A percentile compares a stretch with the other conserved stretches of the same genome.
These are phyloP conservation scores for Prunus davidiana DNA, from an alignment of 306 rosid genomes.

Conservation along the genomic window DNA sequence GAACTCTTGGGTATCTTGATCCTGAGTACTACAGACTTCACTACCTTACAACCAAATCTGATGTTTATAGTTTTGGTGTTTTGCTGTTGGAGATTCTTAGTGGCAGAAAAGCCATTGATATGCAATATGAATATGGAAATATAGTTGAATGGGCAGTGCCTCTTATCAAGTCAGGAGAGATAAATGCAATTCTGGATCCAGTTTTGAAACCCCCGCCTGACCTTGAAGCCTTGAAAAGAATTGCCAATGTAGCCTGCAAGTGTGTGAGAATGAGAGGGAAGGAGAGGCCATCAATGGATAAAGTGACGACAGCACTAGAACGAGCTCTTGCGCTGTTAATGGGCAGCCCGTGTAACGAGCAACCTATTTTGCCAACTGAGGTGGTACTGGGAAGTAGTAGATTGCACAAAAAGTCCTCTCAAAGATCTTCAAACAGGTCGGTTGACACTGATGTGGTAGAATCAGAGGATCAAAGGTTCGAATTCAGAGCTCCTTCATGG, in stretches of 20 bases:
- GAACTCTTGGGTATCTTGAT: constrained; percentile 95
- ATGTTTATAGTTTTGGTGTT: constrained; percentile 93
- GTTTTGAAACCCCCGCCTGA: constrained; percentile 67
- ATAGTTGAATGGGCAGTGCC: constrained; percentile 99
- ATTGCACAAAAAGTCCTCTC: constrained; percentile 85
- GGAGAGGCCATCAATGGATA: constrained; percentile 97
- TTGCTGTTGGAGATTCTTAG: constrained; percentile 79
- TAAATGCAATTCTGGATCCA: constrained; percentile 58
- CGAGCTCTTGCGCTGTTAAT: constrained; percentile 76
- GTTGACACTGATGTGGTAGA: constrained; percentile 70
- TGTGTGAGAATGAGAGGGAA: constrained; percentile 97
- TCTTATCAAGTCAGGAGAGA: constrained; percentile 65
- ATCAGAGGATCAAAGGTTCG: constrained; percentile 72
- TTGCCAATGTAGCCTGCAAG: constrained; percentile 87
- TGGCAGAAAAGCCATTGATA: constrained; percentile 92
- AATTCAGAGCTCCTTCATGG: constrained; percentile 95
- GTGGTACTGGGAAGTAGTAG: constrained; percentile 89
- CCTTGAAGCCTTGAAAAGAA: constrained; percentile 77
- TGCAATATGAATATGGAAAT: constrained; percentile 78
- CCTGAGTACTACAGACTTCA: constrained; percentile 97
- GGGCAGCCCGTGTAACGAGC: constrained; percentile 93
- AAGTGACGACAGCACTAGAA: constrained; percentile 90
- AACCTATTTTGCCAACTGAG: constrained; percentile 93
- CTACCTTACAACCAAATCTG: constrained; percentile 93
- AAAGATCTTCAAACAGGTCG: constrained; percentile 77